Base-by-base conservation (phyloP, 441 rosid species). In the Omphalea diandra region DNA sequence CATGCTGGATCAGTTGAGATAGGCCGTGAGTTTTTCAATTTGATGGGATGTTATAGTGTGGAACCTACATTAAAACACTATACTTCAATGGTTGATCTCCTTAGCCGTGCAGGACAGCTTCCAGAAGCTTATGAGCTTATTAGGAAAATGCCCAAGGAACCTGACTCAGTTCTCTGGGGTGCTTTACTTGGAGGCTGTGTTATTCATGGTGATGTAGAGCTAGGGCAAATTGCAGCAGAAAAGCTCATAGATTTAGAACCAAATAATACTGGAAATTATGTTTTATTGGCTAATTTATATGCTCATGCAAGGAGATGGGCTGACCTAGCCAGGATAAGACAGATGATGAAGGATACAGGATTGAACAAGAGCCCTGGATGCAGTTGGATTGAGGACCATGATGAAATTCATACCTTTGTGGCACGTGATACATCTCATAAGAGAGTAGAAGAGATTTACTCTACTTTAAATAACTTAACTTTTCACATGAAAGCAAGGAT, bases 161-260 rank as follows among this genome's bases (percentile, higher is more conserved):
- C 94, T 14, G 96, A 94, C 84, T 84, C 85, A 36, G 78, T 91
- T 59, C 54, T 91, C 24, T 91, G 97, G 97, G 86, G 94, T 72
- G 85, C 97, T 12, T 85, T 91, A 72, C 97, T 94, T 44, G 93
- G 91, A 11, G 96, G 94, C 61, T 90, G 97, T 81, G 82, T 90
- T 72, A 79, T 85, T 41, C 89, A 90, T 81, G 83, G 88, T 70
- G 83, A 83, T 26, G 83, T 90, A 32, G 97, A 87, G 80, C 80
- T 94, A 12, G 98, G 95, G 2, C 86, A 85, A 77, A 78, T 83
- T 70, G 85, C 92, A 8, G 96, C 89, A 1, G 36, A 77, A 1
- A 84, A 76, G 67, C 79, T 94, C 62, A 86, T 94, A 56, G 90
- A 87, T 24, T 74, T 94, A 33, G 97, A 91, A 54, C 85, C 94